Evolutionary conservation across 2,329 filamentous ascomycete genomes (phyloP).

Genomic region (Penicillium vulpinum): DNA sequence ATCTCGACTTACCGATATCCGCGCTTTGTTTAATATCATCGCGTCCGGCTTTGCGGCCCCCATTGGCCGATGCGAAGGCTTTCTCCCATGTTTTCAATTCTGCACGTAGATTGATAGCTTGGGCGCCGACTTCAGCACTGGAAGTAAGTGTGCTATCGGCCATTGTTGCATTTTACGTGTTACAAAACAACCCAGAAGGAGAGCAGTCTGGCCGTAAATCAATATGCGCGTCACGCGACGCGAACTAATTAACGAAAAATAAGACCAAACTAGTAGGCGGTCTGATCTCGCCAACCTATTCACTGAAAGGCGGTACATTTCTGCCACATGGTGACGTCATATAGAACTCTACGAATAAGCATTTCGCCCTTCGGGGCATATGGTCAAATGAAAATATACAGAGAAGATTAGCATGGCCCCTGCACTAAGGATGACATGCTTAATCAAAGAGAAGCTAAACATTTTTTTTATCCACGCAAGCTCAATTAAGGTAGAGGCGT

Average conservation of each 20-base stretch:
- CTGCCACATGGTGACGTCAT: not conserved
- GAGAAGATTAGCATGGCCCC: conserved; percentile 82
- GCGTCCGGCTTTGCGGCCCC: conserved; percentile 47
- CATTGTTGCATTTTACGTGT: conserved; percentile 29
- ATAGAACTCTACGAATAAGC: not conserved
- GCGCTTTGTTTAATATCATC: conserved; percentile 51
- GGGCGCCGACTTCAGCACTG: conserved; percentile 26
- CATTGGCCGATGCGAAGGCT: conserved; percentile 44
- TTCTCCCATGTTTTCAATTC: conserved; percentile 52
- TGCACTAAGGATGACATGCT: conserved; percentile 94
- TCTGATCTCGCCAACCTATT: not conserved
- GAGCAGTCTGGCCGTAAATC: conserved; percentile 4
- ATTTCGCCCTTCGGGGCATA: conserved; percentile 51
- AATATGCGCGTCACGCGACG: conserved; percentile 22
- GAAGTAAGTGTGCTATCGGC: conserved; percentile 22
- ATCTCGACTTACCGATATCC: conserved; percentile 42
- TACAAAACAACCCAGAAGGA: not conserved
- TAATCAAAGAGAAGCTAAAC: conserved; percentile 77
- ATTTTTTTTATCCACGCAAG: no score
- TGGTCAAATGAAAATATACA: conserved; percentile 69
- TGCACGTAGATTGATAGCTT: conserved; percentile 39
- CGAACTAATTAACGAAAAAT: conserved; percentile 29
- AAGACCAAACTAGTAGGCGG: not conserved
- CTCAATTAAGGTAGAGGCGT: no score
- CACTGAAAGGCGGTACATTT: not conserved